Evolutionary conservation across 2,329 filamentous ascomycete species (phyloP).

Genomic region (Talaromyces sp.): DNA sequence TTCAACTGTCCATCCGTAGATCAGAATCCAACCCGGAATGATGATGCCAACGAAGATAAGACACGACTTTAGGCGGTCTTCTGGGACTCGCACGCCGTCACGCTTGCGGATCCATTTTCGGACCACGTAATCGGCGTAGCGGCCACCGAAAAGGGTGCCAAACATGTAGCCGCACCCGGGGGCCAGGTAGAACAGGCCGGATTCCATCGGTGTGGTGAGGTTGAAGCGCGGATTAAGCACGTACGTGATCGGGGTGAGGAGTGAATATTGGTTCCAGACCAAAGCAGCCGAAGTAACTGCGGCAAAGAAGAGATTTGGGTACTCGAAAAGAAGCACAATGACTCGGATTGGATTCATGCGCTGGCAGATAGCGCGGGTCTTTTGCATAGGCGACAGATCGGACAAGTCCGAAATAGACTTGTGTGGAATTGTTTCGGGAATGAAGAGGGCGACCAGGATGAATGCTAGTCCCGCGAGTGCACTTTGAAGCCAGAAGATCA

Average conservation of each 20-base stretch:
- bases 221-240: conserved; percentile 70
- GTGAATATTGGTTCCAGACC: conserved; percentile 71
- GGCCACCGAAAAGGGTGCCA: conserved; percentile 67
- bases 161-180: conserved; percentile 66
- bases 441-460: conserved; percentile 58
- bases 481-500: conserved; percentile 74
- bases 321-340: conserved; percentile 60
- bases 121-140: conserved; percentile 64
- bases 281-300: conserved; percentile 59
- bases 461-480: conserved; percentile 60
- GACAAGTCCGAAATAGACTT: conserved; percentile 59
- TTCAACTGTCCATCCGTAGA: conserved; percentile 65
- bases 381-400: conserved; percentile 48
- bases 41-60: conserved; percentile 54
- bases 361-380: conserved; percentile 52
- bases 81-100: conserved; percentile 56
- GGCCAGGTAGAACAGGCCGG: conserved; percentile 69
- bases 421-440: conserved; percentile 69
- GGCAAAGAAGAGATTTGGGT: conserved; percentile 63
- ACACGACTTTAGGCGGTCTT: conserved; percentile 62
- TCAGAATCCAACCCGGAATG: conserved; percentile 60
- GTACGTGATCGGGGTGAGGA: conserved; percentile 67
- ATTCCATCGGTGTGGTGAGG: conserved; percentile 61
- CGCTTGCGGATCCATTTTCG: conserved; percentile 59
- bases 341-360: conserved; percentile 64